Base-by-base conservation (phyloP, 2,329 filamentous ascomycete species). In the Exophiala bonariae region DNA sequence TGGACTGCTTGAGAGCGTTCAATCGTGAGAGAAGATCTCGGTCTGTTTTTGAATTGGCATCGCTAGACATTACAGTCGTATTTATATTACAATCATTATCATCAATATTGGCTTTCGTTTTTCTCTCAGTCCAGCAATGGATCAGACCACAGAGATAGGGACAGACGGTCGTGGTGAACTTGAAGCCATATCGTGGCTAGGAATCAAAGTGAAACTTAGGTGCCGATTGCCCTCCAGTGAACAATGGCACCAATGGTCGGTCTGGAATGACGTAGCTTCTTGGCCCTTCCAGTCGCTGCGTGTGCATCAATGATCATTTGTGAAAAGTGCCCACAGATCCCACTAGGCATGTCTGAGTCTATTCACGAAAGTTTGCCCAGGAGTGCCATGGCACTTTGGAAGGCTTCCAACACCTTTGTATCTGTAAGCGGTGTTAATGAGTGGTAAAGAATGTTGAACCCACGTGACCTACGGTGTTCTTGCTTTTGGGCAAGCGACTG, bases 401-500 rank as follows among this genome's bases (percentile, higher is more conserved):
- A 75, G n/a, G 72, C 72, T 49, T 68, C 69, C 11, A 75, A 67
- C 30, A 74, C 71, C 49, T 71, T 68, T 42, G 58, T 54, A 59
- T 72, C 71, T 71, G 44, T 51, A 55, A 20, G 13, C 28, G 31
- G 19, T 36, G 32, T 52, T 22, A 52, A 34, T 14, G 17, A 14
- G 14, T 41, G 23, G 9, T 16, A 16, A 13, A 18, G 3, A n/a
- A 14, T 20, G 26, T 23, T 28, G 22, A 9, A 7, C 14, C 19
- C n/a, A 16, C 11, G 9, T 34, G 22, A 70, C 86, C 72, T 71
- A 95, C 90, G 88, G 60, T 96, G 90, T 51, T 84, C 76, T 61
- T 90, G 86, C 63, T 86, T 93, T 57, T 85, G 78, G 44, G 83
- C 81, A 47, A 95, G 74, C 19, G 76, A 79, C 31, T 81, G 73